Percentiles rank a stretch among this genome's conserved stretches.
phyloP scores from a whole-genome alignment of 768 basidiomycete species.

The Auricularia cornea region DNA sequence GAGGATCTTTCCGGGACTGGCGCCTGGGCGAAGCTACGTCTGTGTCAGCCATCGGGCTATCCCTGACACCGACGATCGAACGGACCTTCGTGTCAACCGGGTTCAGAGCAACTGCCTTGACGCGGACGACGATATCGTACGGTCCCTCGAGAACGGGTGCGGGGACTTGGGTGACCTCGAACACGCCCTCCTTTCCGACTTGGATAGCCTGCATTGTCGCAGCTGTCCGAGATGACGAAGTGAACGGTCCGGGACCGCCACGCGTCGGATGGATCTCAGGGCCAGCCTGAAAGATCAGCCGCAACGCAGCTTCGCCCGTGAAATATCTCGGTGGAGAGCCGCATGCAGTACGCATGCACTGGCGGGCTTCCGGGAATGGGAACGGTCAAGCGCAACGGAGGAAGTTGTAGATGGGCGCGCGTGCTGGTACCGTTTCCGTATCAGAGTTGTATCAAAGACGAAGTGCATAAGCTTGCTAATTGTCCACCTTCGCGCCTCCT shows the following conservation, averaged over 20 bases:
- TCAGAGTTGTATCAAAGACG: no score
- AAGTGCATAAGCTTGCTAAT: no score
- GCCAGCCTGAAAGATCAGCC: no score
- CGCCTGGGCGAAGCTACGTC: neutral
- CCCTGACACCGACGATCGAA: neutral
- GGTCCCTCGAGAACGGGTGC: neutral
- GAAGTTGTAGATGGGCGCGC: no score
- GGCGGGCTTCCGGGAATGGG: no score
- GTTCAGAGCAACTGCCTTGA: neutral
- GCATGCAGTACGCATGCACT: no score
- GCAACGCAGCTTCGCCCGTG: no score
- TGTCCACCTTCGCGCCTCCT: no score
- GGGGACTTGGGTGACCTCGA: neutral
- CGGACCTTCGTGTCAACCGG: conserved; percentile 4
- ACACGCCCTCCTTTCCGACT: neutral
- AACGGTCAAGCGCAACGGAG: no score
- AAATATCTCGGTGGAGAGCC: no score
- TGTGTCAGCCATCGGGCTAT: neutral
- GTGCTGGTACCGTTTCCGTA: no score
- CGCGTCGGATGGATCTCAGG: no score
- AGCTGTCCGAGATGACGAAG: neutral
- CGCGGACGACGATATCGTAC: conserved; percentile 6
- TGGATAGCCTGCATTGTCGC: neutral
- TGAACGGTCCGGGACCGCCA: neutral
- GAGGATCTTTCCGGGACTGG: neutral